These are phyloP conservation scores for Raddia guianensis DNA, from an alignment of 176 grass and related monocot genomes.

Conservation along the genomic window DNA sequence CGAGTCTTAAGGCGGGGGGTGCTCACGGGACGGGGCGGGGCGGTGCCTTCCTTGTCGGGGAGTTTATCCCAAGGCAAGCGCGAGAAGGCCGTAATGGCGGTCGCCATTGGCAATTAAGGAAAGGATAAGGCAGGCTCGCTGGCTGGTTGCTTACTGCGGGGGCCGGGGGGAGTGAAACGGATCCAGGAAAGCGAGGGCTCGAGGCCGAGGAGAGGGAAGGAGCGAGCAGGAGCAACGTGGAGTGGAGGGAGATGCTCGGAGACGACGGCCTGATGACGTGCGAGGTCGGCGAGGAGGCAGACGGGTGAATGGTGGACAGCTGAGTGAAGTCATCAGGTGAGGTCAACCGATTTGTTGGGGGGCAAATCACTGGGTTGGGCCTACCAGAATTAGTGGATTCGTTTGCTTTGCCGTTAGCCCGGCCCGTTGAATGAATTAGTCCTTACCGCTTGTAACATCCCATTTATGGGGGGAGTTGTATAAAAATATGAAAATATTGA, in stretches of 20 bases:
- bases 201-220: neutral
- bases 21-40: neutral
- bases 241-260: constrained; percentile 10
- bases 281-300: neutral
- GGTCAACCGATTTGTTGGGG: neutral
- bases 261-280: neutral
- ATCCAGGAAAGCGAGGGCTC: constrained; percentile 23
- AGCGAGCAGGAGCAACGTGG: neutral
- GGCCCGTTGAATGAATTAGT: no score
- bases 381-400: no score
- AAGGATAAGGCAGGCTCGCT: neutral
- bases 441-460: no score
- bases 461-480: no score
- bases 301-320: neutral
- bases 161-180: neutral
- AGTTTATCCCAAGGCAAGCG: constrained; percentile 67
- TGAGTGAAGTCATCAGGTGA: neutral
- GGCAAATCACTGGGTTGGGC: no score
- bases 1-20: constrained; percentile 27
- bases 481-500: no score
- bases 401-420: no score
- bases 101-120: constrained; percentile 40
- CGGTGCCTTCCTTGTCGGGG: constrained; percentile 58
- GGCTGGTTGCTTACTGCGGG: constrained; percentile 9
- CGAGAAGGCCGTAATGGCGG: constrained; percentile 37